Evolutionary conservation across 805 yeast genomes (phyloP).

Genomic region (Yarrowia sp.): DNA sequence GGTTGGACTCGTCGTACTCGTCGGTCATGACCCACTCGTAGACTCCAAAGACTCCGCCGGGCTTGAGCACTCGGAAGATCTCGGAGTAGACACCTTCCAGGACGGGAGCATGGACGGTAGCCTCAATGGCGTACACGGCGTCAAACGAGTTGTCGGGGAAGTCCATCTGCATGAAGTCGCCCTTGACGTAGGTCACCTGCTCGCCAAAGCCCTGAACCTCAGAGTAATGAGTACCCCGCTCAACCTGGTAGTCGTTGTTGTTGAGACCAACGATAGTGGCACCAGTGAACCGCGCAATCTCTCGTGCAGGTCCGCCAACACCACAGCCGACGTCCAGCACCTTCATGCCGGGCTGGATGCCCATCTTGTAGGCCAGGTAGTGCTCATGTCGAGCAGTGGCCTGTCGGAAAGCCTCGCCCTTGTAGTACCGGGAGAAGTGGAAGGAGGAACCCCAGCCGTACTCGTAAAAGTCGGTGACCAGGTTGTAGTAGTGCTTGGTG

Average conservation of each 20-base stretch:
- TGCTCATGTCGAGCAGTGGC: slow-evolving; percentile 96
- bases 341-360: slow-evolving; percentile 76
- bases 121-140: slow-evolving; percentile 98
- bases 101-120: slow-evolving; percentile 97
- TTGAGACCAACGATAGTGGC: slow-evolving; percentile 87
- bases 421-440: slow-evolving; percentile 94
- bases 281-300: slow-evolving; percentile 89
- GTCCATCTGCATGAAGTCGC: slow-evolving; percentile 99
- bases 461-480: slow-evolving; percentile 97
- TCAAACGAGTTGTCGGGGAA: slow-evolving; percentile 89
- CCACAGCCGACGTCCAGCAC: slow-evolving; percentile 99
- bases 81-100: slow-evolving; percentile 95
- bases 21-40: slow-evolving; percentile 99
- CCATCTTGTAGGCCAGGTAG: slow-evolving; percentile 86
- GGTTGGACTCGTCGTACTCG: slow-evolving; percentile 81
- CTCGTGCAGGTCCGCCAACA: slow-evolving; percentile 99
- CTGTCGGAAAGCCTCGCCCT: slow-evolving; percentile 91
- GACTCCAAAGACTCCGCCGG: slow-evolving; percentile 97
- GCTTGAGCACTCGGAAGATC: slow-evolving; percentile 93
- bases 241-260: slow-evolving; percentile 95
- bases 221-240: slow-evolving; percentile 86
- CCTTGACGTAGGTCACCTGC: slow-evolving; percentile 86
- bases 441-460: slow-evolving; percentile 99
- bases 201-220: slow-evolving; percentile 66
- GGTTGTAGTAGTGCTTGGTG: slow-evolving; percentile 94